Base-by-base conservation (phyloP, 257 asterid genomes). In the Nicotiana otophora region DNA sequence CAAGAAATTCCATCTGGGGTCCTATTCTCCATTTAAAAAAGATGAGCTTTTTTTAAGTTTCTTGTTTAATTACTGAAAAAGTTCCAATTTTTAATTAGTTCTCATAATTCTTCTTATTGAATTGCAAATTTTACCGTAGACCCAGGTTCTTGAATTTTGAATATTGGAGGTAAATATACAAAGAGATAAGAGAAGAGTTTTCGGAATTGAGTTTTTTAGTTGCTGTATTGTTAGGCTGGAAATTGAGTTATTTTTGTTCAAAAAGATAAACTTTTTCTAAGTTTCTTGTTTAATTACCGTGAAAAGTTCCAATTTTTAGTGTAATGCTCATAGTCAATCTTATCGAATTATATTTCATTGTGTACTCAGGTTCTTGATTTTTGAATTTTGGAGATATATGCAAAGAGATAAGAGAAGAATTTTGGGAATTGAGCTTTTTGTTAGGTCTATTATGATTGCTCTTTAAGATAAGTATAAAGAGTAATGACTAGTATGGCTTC, bases 401-500 rank as follows among this genome's bases (percentile, higher is more conserved):
- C 20, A 54, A 55, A 77, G 81, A 53, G 79, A n/a, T 46, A 10
- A 81, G 65, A 67, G 72, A 54, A 39, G 82, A 82, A 55, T 23
- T 16, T 61, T 64, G 85, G 83, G 70, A 28, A 60, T 16, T 57
- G 46, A 83, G 51, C 72, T 84, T 39, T n/a, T 57, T 69, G 28
- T 64, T 53, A 51, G 54, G 64, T 9, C 46, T 78, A 81, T 86
- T 86, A 84, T 88, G 89, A 61, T 80, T 58, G 89, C 31, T 57
- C 4, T 26, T 58, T 54, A 57, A 81, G 84, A 54, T 89, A 89
- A 81, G 83, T 78, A 82, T 72, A 65, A 28, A 80, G 83, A 82
- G 78, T 54, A 72, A 96, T 96, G 99, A 89, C 93, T 92, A 87
- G 89, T 82, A 89, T 91, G 86, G 97, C 97, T 96, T 96, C 98